A percentile compares a stretch with the other conserved stretches of the same genome.
Evolutionary conservation across 2,329 filamentous ascomycete genomes (phyloP).

Genomic region (Arthrobotrys sinensis): DNA sequence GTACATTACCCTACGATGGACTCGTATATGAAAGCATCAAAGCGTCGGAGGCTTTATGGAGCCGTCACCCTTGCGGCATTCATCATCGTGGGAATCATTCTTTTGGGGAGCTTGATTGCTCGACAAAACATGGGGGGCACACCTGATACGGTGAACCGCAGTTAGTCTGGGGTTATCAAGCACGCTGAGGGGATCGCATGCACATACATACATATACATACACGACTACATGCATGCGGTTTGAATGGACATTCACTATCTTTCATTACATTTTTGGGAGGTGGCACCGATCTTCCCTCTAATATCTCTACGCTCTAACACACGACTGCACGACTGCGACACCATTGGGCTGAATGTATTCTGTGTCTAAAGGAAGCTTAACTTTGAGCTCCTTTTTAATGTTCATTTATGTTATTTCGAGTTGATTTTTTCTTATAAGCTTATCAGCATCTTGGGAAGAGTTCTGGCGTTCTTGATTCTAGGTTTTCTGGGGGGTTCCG

Average conservation of each 20-base stretch:
- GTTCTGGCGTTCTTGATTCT: constrained; percentile 19
- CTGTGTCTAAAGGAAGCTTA: not conserved
- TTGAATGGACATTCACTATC: not conserved
- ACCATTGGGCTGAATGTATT: not conserved
- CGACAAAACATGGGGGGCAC: constrained; percentile 14
- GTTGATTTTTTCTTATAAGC: not conserved
- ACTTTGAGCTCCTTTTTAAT: not conserved
- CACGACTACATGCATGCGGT: not conserved
- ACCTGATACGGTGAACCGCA: not conserved
- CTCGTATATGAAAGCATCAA: constrained; percentile 49
- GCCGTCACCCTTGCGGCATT: constrained; percentile 41
- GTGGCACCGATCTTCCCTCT: not conserved
- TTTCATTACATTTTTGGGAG: not conserved
- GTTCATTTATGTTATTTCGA: not conserved
- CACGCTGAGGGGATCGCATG: not conserved
- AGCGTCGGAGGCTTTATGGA: constrained; percentile 41
- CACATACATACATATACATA: constrained; percentile 1
- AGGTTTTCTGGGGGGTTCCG: constrained; percentile 13
- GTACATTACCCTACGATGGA: constrained; percentile 48
- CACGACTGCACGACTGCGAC: constrained; percentile 11
- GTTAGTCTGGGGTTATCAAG: not conserved
- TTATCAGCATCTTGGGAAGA: constrained; percentile 17
- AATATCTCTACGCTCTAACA: not conserved
- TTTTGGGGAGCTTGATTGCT: constrained; percentile 49
- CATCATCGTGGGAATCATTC: constrained; percentile 51